phyloP scores from a whole-genome alignment of 495 filamentous ascomycete species.

The Lepraria neglecta region DNA sequence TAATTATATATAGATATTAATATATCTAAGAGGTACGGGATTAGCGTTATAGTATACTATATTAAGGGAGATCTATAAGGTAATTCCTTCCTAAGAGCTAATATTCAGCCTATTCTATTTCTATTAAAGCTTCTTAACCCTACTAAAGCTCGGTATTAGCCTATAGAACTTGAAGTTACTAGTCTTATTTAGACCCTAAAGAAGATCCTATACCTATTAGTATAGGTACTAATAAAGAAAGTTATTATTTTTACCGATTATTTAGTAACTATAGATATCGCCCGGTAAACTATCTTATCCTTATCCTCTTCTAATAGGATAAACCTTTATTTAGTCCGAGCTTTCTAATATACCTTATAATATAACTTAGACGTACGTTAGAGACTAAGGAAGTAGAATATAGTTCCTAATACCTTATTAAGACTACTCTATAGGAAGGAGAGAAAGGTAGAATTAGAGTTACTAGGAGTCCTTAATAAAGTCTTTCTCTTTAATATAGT shows the following conservation, averaged over 20 bases:
- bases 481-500: not conserved
- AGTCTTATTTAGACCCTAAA: constrained; percentile 8
- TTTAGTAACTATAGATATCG: too few relatives aligned
- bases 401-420: too few relatives aligned
- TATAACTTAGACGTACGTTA: constrained; percentile 13
- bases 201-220: too few relatives aligned
- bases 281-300: not conserved
- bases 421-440: not conserved
- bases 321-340: constrained; percentile 2
- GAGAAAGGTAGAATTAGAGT: not conserved
- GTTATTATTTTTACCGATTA: too few relatives aligned
- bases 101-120: not conserved
- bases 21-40: not conserved
- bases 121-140: not conserved
- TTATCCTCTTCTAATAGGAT: not conserved
- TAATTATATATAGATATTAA: too few relatives aligned
- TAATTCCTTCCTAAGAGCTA: not conserved
- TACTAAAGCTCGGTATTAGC: constrained; percentile 15
- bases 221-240: too few relatives aligned
- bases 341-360: constrained; percentile 10
- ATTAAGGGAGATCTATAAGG: too few relatives aligned
- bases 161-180: constrained; percentile 18
- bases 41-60: not conserved
- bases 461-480: not conserved
- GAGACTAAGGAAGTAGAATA: not conserved